These are phyloP conservation scores for Lactarius deliciosus DNA, from an alignment of 768 basidiomycete genomes.

Conservation along the genomic window DNA sequence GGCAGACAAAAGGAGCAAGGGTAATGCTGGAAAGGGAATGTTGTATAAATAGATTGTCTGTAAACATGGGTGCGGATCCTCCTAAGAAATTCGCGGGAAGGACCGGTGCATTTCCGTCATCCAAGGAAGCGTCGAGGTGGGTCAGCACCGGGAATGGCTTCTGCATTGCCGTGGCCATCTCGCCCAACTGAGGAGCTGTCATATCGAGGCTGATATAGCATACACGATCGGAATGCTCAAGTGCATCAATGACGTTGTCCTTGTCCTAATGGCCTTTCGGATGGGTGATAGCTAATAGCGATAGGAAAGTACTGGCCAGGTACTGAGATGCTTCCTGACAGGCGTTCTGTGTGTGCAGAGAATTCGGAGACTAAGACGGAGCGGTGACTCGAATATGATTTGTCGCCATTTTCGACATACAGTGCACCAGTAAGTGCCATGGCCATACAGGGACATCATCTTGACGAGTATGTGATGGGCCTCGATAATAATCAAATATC, in stretches of 20 bases:
- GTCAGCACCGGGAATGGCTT: background rate
- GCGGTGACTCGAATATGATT: background rate
- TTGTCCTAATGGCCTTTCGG: background rate
- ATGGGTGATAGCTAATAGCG: background rate
- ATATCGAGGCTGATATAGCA: background rate
- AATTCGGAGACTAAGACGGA: background rate
- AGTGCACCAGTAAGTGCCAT: background rate
- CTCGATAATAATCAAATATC: background rate
- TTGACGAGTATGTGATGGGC: background rate
- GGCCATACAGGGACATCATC: background rate
- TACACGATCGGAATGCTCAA: background rate
- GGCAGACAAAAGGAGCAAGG: background rate
- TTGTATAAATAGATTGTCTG: background rate
- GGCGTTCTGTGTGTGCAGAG: background rate
- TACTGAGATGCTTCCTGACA: background rate
- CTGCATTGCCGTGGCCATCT: background rate
- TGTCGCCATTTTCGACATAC: background rate
- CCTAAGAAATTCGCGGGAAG: background rate
- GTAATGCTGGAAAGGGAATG: background rate
- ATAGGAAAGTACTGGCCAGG: background rate
- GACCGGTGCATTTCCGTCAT: background rate
- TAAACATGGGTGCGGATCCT: background rate
- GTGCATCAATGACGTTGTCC: background rate
- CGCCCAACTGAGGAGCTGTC: background rate
- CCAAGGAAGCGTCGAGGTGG: background rate